Conservation (phyloP, 2,329 filamentous ascomycete species). For the Pseudogymnoascus sp. region DNA sequence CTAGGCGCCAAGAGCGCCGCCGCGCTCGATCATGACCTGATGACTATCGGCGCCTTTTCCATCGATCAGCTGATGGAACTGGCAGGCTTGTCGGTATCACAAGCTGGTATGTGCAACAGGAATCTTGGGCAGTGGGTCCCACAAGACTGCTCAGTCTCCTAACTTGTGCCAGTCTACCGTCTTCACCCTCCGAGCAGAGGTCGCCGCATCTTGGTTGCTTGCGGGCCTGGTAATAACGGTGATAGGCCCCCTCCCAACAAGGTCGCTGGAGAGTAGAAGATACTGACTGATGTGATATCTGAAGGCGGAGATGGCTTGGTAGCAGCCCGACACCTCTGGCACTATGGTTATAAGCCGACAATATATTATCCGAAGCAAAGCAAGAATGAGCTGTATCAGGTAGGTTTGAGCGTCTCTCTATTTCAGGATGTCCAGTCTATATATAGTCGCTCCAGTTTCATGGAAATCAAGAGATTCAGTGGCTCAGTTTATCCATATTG, state of each 20-base stretch:
- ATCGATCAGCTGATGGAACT: conserved; percentile 97
- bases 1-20: conserved; percentile 80
- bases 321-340: conserved; percentile 79
- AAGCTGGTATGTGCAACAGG: conserved; percentile 54
- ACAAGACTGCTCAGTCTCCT: background rate
- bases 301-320: conserved; percentile 88
- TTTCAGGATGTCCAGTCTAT: background rate
- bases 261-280: background rate
- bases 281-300: background rate
- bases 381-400: conserved; percentile 83
- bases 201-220: conserved; percentile 72
- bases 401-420: conserved; percentile 30
- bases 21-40: conserved; percentile 85
- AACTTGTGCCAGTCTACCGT: conserved; percentile 58
- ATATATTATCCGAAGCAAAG: conserved; percentile 90
- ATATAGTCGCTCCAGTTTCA: background rate
- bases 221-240: conserved; percentile 74
- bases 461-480: background rate
- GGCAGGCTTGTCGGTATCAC: conserved; percentile 84
- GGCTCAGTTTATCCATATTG: conserved; percentile 6
- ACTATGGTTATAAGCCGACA: conserved; percentile 83
- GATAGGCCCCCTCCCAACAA: conserved; percentile 1
- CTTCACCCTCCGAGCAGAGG: conserved; percentile 69
- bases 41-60: conserved; percentile 80
- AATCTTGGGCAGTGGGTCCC: background rate